These are phyloP conservation scores for Diaporthe sp. DNA, from an alignment of 2,329 filamentous ascomycete genomes.

Conservation along the genomic window DNA sequence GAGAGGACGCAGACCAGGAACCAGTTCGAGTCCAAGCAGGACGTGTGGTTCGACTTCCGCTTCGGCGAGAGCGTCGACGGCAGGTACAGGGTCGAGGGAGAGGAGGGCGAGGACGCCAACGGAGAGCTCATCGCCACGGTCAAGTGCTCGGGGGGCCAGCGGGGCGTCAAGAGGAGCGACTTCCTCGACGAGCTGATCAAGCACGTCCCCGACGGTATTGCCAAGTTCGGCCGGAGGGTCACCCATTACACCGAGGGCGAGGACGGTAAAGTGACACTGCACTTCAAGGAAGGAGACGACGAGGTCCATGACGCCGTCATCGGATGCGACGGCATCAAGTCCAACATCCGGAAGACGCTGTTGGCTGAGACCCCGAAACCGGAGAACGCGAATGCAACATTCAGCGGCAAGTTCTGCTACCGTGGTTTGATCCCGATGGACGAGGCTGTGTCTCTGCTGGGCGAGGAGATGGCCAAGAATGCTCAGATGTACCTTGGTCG, in stretches of 20 bases:
- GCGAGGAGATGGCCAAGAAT: constrained; percentile 52
- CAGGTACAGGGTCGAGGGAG: constrained; percentile 39
- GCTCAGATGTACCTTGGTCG: constrained; percentile 44
- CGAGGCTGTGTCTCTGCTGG: constrained; percentile 64
- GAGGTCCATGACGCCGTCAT: constrained; percentile 43
- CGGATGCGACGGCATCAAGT: constrained; percentile 47
- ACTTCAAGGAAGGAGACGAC: constrained; percentile 41
- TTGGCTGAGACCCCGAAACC: constrained; percentile 56
- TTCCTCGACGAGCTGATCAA: constrained; percentile 45
- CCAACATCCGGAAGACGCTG: constrained; percentile 62
- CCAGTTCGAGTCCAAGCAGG: constrained; percentile 42
- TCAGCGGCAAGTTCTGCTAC: constrained; percentile 71
- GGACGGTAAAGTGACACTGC: constrained; percentile 25
- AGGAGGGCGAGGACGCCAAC: constrained; percentile 34
- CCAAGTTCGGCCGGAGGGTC: constrained; percentile 42
- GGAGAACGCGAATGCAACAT: constrained; percentile 58
- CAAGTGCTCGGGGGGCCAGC: constrained; percentile 42
- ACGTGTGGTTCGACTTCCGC: constrained; percentile 49
- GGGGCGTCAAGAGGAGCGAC: constrained; percentile 47
- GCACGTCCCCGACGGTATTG: constrained; percentile 39
- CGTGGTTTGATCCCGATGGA: constrained; percentile 66
- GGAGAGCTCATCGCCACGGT: constrained; percentile 41
- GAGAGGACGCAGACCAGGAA: constrained; percentile 48
- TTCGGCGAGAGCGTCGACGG: constrained; percentile 44
- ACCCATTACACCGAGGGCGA: constrained; percentile 33